Evolutionary conservation across 441 rosid species (phyloP), one percentile per base, ranked within the genome.

Genomic region (Melastoma candidum): DNA sequence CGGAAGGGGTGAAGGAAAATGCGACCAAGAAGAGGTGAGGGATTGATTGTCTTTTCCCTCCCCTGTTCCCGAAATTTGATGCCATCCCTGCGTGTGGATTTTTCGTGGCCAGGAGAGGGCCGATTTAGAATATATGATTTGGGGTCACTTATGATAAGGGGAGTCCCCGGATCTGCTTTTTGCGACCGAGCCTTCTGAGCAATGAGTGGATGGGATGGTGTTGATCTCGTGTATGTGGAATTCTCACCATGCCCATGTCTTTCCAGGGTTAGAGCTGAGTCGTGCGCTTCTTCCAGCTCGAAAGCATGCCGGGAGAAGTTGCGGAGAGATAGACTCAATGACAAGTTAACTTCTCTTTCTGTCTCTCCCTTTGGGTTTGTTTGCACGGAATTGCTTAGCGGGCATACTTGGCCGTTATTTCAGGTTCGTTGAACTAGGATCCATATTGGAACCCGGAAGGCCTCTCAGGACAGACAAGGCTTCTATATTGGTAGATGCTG

Each of bases 281-380:
- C 80, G n/a, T 78, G 78, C 58, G 66, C 75, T 70, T 72, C 72
- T 49, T 70, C 95, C 51, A 79, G 90, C 88, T 89, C 99, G 3
- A 93, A 93, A 65, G 99, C 99, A 17, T 93, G 99, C 61, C 71
- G 99, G 76, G 97, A 93, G 84, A 93, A 93, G 78, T 67, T 74
- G 82, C 95, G 99, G 24, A 79, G 99, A 59, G 97, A 93, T 72
- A 82, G 77, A 69, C 83, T 93, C 32, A 93, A 89, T 66, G 97
- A 93, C 81, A 93, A 83, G 99, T 89, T 71, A 52, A 39, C 48
- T 12, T 52, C 66, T 39, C 65, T 53, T 56, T 52, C 41, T 36
- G 45, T n/a, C 46, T 5, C 32, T 1, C 46, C 11, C 26, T 29
- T 43, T 58, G 8, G 12, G 4, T 25, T 7, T 8, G 12, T 22